phyloP scores from a whole-genome alignment of 1,139 yeast genomes.

The Wickerhamomyces sp. region DNA sequence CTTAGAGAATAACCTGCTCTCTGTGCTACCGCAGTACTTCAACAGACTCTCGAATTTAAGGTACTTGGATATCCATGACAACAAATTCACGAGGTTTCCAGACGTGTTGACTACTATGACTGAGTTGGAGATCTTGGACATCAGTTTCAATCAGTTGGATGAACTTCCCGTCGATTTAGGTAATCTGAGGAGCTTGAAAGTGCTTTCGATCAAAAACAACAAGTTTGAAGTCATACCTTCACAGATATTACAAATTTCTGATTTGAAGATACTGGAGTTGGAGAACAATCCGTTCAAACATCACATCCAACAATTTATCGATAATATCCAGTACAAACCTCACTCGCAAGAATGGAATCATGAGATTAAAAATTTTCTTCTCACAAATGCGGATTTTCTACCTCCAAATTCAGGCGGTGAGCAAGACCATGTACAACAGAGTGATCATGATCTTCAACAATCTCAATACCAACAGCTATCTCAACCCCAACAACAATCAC shows the following conservation, averaged over 20 bases:
- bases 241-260: constrained; percentile 44
- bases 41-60: constrained; percentile 41
- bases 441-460: too few species aligned
- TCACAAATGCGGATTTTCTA: constrained; percentile 10
- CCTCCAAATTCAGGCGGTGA: neutral
- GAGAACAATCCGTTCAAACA: constrained; percentile 60
- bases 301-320: constrained; percentile 41
- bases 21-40: constrained; percentile 45
- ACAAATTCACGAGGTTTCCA: constrained; percentile 52
- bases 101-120: constrained; percentile 35
- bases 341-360: constrained; percentile 52
- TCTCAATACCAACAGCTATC: too few species aligned
- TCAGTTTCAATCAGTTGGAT: constrained; percentile 52
- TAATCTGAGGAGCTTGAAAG: constrained; percentile 40
- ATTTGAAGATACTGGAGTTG: constrained; percentile 59
- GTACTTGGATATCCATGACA: constrained; percentile 64
- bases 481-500: constrained; percentile 10
- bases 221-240: constrained; percentile 54
- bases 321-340: constrained; percentile 27
- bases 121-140: constrained; percentile 59
- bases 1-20: constrained; percentile 45
- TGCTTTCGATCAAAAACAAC: constrained; percentile 62
- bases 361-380: constrained; percentile 41
- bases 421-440: neutral
- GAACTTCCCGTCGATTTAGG: constrained; percentile 38